Conservation (phyloP, 306 rosid genomes). For the Elaeagnus macrophylla region DNA sequence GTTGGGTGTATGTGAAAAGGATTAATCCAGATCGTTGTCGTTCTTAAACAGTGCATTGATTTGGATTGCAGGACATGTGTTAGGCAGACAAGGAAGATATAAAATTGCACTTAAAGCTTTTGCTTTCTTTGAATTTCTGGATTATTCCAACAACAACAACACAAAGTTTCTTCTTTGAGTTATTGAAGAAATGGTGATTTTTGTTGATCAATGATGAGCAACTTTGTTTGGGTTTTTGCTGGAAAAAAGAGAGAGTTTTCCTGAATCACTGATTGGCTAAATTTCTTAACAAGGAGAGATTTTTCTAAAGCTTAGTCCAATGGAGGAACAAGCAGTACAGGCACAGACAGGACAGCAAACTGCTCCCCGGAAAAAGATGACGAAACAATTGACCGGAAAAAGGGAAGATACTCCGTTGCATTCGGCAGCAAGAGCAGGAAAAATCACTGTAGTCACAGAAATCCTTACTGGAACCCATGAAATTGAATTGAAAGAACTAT, state of each 20-base stretch:
- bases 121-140: no score
- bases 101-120: no score
- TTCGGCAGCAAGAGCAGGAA: slow-evolving; percentile 72
- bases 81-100: no score
- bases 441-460: slow-evolving; percentile 32
- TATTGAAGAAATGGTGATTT: slow-evolving; percentile 15
- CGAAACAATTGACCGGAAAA: slow-evolving; percentile 84
- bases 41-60: slow-evolving; percentile 24
- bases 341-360: slow-evolving; percentile 25
- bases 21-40: slow-evolving; percentile 13
- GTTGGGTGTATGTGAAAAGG: slow-evolving; percentile 5
- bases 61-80: slow-evolving; percentile 19
- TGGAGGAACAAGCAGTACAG: slow-evolving; percentile 31
- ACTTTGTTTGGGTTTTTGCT: slow-evolving; percentile 41
- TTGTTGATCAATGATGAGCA: slow-evolving; percentile 27
- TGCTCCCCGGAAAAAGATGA: slow-evolving; percentile 65
- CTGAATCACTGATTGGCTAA: slow-evolving; percentile 16
- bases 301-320: slow-evolving; percentile 8
- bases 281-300: not conserved
- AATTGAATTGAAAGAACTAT: slow-evolving; percentile 35
- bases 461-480: slow-evolving; percentile 34
- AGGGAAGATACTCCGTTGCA: slow-evolving; percentile 76
- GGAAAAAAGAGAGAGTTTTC: slow-evolving; percentile 26
- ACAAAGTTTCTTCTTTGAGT: no score
- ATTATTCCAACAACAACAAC: no score